These are phyloP conservation scores for Phytophthora nicotianae DNA, from an alignment of 352 stramenopile species.

Conservation along the genomic window DNA sequence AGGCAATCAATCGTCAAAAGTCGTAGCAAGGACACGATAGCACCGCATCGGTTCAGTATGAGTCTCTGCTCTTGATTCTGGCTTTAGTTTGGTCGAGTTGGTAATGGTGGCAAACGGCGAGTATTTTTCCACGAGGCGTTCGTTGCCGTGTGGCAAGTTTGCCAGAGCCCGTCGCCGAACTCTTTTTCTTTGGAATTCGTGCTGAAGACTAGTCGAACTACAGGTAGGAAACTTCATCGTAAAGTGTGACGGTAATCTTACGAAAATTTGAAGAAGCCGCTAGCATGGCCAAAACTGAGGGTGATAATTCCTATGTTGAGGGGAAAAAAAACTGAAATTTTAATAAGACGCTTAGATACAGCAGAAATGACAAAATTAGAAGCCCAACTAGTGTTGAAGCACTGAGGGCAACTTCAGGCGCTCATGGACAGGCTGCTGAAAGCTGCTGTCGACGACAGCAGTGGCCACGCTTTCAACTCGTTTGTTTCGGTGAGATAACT, in stretches of 20 bases:
- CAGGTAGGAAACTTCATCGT: conserved; percentile 15
- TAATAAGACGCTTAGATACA: background rate
- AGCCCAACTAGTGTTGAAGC: conserved; percentile 3
- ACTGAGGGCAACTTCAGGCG: conserved; percentile 3
- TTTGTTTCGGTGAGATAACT: conserved; percentile 1
- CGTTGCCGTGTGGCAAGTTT: conserved; percentile 16
- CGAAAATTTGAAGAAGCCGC: too few species aligned
- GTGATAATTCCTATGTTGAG: too few species aligned
- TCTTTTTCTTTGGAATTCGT: conserved; percentile 23
- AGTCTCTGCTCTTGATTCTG: conserved; percentile 14
- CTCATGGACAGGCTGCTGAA: background rate
- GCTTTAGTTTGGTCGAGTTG: background rate
- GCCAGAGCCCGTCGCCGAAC: conserved; percentile 12
- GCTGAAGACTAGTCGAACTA: conserved; percentile 17
- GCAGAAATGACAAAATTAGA: background rate
- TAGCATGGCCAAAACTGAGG: too few species aligned
- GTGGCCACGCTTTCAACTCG: background rate
- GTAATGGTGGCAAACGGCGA: conserved; percentile 30
- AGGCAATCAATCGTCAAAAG: background rate
- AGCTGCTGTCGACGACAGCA: background rate
- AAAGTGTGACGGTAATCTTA: background rate
- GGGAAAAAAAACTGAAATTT: too few species aligned
- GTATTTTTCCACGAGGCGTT: conserved; percentile 17
- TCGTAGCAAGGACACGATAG: background rate
- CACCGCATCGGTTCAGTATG: conserved; percentile 11